Evolutionary conservation across 2,329 filamentous ascomycete genomes (phyloP).

Genomic region (Ploettnerulaceae sp.): DNA sequence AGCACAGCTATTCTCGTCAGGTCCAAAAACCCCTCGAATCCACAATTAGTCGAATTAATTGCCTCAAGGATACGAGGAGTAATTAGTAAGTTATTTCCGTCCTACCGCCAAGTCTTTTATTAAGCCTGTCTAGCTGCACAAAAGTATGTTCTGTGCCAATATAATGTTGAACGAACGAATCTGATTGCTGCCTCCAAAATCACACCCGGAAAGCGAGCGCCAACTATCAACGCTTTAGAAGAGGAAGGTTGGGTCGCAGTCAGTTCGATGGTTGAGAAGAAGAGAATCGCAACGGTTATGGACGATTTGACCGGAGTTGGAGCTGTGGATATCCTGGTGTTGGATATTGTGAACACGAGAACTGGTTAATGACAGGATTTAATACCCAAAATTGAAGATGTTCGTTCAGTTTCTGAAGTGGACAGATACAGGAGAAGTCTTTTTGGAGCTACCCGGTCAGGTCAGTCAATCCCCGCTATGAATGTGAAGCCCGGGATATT

Average conservation of each 20-base stretch:
- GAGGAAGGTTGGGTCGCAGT: slow-evolving; percentile 50
- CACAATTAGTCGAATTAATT: slow-evolving; percentile 76
- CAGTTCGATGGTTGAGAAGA: slow-evolving; percentile 33
- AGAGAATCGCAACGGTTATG: slow-evolving; percentile 35
- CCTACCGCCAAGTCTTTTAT: not conserved
- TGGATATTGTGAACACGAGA: slow-evolving; percentile 34
- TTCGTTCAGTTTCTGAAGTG: not conserved
- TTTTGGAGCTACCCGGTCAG: too few species aligned
- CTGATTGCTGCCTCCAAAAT: slow-evolving; percentile 67
- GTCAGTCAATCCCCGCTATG: too few species aligned
- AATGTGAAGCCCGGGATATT: too few species aligned
- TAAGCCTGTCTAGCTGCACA: slow-evolving; percentile 59
- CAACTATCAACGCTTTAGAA: slow-evolving; percentile 85
- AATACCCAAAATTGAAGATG: slow-evolving; percentile 13
- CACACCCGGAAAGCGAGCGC: slow-evolving; percentile 89
- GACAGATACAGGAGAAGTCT: too few species aligned
- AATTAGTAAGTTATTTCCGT: slow-evolving; percentile 56
- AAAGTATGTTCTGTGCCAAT: slow-evolving; percentile 90
- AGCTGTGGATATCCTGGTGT: slow-evolving; percentile 34
- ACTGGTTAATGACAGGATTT: slow-evolving; percentile 15
- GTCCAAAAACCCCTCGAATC: slow-evolving; percentile 77
- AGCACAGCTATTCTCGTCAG: slow-evolving; percentile 89
- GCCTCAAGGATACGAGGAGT: slow-evolving; percentile 84
- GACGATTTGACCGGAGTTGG: slow-evolving; percentile 33
- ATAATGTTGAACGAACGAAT: slow-evolving; percentile 75